Base-by-base conservation (phyloP, 2,329 filamentous ascomycete species). In the Bipolaris oryzae region DNA sequence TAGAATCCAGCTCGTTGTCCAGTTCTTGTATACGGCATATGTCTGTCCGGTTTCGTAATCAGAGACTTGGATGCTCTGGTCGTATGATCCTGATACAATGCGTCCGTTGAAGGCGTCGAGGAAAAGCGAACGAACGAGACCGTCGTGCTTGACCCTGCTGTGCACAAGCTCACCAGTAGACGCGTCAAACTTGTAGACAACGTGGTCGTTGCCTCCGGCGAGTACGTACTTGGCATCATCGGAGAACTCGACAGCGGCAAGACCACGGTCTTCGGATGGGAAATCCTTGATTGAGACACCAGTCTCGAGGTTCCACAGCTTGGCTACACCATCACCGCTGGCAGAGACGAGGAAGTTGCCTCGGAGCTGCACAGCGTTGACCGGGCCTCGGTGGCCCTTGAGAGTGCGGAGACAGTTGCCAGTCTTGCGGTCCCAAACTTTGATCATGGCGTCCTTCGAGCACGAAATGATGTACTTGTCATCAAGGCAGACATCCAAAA, bases 1-100 rank as follows among this genome's bases (percentile, higher is more conserved):
- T 57, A 99, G 80, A 71, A 99, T 96, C 95, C 95, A 99, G 77
- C 92, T 96, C 10, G 89, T 89, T 56, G 96, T 96, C 92, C 93
- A 98, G 65, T 90, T 88, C n/a, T 92, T 90, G 69, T 97, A 94
- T 67, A 92, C 88, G 60, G 96, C 85, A 58, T 94, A 84, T 65
- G 92, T 84, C 44, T 87, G 81, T 33, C 93, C 94, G 2, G 88
- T 89, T 62, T 88, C 87, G 78, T 95, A 89, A 74, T 97, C 90
- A 77, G 92, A 97, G 1, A 98, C 92, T 74, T 96, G 96, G 74
- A 99, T 93, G 68, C 94, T 93, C 68, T 91, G 91, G 74, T 99
- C 95, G 75, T 99, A 99, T 73, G 90, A 95, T 16, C 92, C 95
- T 64, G 91, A 96, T 57, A 99, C 85, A 28, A 99, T 87, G 46